phyloP scores from a whole-genome alignment of 1,284 basidiomycete genomes.

The Naganishia albida region DNA sequence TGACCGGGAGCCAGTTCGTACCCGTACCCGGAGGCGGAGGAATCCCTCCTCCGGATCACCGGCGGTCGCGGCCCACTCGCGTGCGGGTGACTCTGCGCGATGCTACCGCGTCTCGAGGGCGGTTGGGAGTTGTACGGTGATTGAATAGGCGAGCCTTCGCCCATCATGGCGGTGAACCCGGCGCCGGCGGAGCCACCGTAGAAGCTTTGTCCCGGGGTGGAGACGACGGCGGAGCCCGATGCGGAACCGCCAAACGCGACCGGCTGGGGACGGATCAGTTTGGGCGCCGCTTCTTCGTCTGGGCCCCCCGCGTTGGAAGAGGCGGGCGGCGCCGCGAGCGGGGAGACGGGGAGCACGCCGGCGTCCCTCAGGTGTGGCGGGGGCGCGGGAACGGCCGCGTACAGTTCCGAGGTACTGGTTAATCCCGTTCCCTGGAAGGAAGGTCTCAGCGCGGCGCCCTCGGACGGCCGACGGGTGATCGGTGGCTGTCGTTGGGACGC shows the following conservation, averaged over 20 bases:
- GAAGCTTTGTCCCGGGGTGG: constrained; percentile 8
- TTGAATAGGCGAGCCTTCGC: constrained; percentile 18
- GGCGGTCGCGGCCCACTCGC: constrained; percentile 28
- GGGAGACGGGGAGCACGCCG: not conserved
- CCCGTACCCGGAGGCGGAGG: constrained; percentile 20
- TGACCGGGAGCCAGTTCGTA: not conserved
- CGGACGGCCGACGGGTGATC: constrained; percentile 5
- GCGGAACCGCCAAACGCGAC: constrained; percentile 9
- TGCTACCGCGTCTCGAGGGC: constrained; percentile 20
- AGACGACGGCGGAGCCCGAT: not conserved
- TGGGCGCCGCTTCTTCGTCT: not conserved
- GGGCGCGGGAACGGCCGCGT: constrained; percentile 12
- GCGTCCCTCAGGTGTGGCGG: constrained; percentile 12
- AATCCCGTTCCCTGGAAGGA: not conserved
- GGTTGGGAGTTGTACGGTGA: constrained; percentile 24
- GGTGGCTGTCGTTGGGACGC: constrained; percentile 17
- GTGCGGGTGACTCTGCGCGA: constrained; percentile 27
- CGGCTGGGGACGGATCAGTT: constrained; percentile 8
- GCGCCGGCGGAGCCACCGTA: not conserved
- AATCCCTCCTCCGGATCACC: constrained; percentile 28
- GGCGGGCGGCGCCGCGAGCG: not conserved
- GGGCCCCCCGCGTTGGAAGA: no score
- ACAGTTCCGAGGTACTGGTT: constrained; percentile 12
- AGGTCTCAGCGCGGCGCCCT: not conserved
- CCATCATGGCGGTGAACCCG: not conserved